Evolutionary conservation across 768 basidiomycete genomes (phyloP).

Genomic region (Agrocybe pediades): DNA sequence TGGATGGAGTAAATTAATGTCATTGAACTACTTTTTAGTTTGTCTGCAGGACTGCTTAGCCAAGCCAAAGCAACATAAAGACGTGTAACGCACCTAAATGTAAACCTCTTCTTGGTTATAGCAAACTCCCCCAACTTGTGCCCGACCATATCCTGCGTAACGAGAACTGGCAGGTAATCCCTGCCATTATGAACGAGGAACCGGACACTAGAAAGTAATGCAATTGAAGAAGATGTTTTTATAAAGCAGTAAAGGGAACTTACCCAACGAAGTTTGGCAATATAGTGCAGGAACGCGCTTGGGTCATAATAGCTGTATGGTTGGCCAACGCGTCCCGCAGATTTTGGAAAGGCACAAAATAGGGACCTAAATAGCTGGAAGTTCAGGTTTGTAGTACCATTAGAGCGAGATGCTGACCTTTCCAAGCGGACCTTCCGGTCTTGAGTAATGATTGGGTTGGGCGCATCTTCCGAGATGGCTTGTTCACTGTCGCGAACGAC

Average conservation of each 20-base stretch:
- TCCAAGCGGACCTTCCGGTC: conserved; percentile 82
- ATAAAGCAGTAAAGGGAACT: conserved; percentile 28
- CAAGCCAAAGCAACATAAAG: not conserved
- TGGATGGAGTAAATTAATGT: not conserved
- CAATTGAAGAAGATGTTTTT: not conserved
- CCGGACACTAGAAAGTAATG: conserved; percentile 52
- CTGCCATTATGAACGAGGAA: conserved; percentile 97
- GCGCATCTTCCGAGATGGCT: conserved; percentile 45
- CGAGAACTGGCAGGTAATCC: conserved; percentile 79
- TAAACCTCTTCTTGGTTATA: conserved; percentile 85
- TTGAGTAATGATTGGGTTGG: conserved; percentile 59
- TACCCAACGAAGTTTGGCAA: conserved; percentile 96
- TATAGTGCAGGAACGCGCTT: conserved; percentile 89
- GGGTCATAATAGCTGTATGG: conserved; percentile 86
- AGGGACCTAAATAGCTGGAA: conserved; percentile 65
- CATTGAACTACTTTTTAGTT: conserved; percentile 17
- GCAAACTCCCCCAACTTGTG: conserved; percentile 97
- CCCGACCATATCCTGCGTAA: conserved; percentile 98
- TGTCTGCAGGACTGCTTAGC: conserved; percentile 8
- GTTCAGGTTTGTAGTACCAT: not conserved
- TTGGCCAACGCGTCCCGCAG: conserved; percentile 77
- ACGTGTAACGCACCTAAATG: conserved; percentile 67
- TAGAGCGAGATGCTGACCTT: conserved; percentile 47
- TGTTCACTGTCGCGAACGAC: conserved; percentile 12
- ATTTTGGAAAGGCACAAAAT: conserved; percentile 91